Percentiles rank a stretch among this genome's conserved stretches.
Evolutionary conservation across 2,329 filamentous ascomycete species (phyloP).

Genomic region (Didymella keratinophila): DNA sequence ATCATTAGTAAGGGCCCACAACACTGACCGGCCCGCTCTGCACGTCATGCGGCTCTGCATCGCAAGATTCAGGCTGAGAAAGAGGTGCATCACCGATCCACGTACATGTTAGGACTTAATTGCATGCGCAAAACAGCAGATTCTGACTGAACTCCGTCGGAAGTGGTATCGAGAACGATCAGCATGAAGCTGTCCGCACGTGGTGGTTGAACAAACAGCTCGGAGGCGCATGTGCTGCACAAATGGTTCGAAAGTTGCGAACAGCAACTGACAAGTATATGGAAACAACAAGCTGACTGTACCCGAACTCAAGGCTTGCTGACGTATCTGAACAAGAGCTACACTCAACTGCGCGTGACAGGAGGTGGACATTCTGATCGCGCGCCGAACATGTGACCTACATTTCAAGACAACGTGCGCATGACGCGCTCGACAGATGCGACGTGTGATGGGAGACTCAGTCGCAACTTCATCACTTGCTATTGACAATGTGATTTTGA

Average conservation of each 20-base stretch:
- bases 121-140: neutral
- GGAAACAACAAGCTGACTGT: neutral
- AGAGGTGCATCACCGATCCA: too few species aligned
- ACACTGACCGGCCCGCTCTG: too few species aligned
- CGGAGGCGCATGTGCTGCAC: neutral
- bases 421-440: constrained; percentile 2
- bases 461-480: constrained; percentile 1
- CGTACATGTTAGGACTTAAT: too few species aligned
- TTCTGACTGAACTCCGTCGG: neutral
- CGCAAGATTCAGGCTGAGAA: too few species aligned
- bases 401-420: constrained; percentile 9
- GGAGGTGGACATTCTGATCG: neutral
- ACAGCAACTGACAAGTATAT: neutral
- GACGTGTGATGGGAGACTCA: neutral
- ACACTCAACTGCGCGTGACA: neutral
- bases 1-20: too few species aligned
- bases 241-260: neutral
- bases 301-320: neutral
- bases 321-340: too few species aligned
- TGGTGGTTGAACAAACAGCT: neutral
- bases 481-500: constrained; percentile 3
- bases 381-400: constrained; percentile 4
- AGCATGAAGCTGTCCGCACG: neutral
- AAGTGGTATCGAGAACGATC: neutral
- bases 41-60: too few species aligned